Conservation (phyloP, 768 basidiomycete genomes). For the Paxillus ammoniavirescens region DNA sequence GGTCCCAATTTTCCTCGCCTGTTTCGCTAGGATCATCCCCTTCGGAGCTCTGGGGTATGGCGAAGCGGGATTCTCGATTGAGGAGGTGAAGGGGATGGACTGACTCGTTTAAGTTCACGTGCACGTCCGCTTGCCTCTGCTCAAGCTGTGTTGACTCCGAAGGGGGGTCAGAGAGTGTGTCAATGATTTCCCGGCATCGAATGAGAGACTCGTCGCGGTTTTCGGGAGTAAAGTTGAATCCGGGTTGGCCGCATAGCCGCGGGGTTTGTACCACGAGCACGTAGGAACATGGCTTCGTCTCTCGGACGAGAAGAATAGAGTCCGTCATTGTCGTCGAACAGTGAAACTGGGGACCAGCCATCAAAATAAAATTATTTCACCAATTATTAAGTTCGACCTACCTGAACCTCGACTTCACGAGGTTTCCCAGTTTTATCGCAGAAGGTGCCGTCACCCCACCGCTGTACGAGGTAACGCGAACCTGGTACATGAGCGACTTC, state of each 20-base stretch:
- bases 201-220: conserved; percentile 65
- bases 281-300: conserved; percentile 92
- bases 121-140: conserved; percentile 25
- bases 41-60: conserved; percentile 33
- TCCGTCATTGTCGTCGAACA: conserved; percentile 95
- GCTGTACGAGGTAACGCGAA: conserved; percentile 88
- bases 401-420: conserved; percentile 95
- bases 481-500: conserved; percentile 76
- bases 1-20: conserved; percentile 17
- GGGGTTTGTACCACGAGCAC: conserved; percentile 94
- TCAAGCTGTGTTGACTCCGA: conserved; percentile 32
- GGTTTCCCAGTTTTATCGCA: conserved; percentile 90
- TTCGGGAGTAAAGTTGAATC: conserved; percentile 79
- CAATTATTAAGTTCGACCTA: conserved; percentile 32
- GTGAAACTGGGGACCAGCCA: conserved; percentile 63
- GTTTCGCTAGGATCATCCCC: conserved; percentile 16
- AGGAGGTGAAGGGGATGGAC: conserved; percentile 56
- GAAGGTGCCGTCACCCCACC: conserved; percentile 86
- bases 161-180: conserved; percentile 15
- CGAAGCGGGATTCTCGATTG: conserved; percentile 47
- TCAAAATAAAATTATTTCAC: conserved; percentile 4
- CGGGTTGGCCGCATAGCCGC: conserved; percentile 88
- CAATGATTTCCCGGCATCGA: conserved; percentile 76
- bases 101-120: conserved; percentile 42
- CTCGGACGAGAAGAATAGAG: conserved; percentile 87